A percentile compares a stretch with the other conserved stretches of the same genome.
Conservation (phyloP, 2,329 filamentous ascomycete species). For the Diplocarpon rosae region DNA sequence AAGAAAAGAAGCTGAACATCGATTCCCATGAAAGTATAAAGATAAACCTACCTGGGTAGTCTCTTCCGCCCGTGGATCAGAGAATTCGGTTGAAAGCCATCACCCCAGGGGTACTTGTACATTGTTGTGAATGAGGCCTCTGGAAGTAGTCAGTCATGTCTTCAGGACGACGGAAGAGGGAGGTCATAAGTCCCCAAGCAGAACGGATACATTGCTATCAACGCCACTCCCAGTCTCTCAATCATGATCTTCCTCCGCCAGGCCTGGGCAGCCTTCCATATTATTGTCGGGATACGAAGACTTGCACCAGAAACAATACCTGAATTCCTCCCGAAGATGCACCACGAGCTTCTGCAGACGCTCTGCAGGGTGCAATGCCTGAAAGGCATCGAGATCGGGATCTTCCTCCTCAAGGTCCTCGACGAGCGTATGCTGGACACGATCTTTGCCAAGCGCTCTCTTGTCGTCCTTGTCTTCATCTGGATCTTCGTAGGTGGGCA, state of each 20-base stretch:
- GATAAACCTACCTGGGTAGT: too few species aligned
- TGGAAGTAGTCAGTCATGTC: neutral
- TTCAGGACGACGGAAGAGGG: neutral
- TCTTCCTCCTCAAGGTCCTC: constrained; percentile 71
- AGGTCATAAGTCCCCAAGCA: neutral
- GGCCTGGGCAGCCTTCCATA: constrained; percentile 83
- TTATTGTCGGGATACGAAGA: constrained; percentile 58
- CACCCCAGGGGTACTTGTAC: neutral
- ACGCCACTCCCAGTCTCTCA: constrained; percentile 20
- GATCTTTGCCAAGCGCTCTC: constrained; percentile 51
- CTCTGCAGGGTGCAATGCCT: constrained; percentile 55
- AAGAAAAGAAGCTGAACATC: too few species aligned
- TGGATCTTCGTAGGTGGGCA: constrained; percentile 57
- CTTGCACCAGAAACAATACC: constrained; percentile 98
- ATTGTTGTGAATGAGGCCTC: neutral
- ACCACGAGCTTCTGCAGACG: constrained; percentile 54
- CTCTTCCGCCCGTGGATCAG: too few species aligned
- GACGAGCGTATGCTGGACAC: constrained; percentile 45
- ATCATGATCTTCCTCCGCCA: constrained; percentile 74
- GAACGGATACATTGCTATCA: neutral
- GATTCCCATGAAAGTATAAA: too few species aligned
- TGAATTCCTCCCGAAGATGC: constrained; percentile 58
- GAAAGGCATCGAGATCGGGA: constrained; percentile 68
- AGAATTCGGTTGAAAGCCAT: too few species aligned
- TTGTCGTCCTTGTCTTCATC: constrained; percentile 65